Percentiles rank a stretch among this genome's conserved stretches.
Conservation (phyloP, 2,329 filamentous ascomycete species). For the Colletotrichum navitas region DNA sequence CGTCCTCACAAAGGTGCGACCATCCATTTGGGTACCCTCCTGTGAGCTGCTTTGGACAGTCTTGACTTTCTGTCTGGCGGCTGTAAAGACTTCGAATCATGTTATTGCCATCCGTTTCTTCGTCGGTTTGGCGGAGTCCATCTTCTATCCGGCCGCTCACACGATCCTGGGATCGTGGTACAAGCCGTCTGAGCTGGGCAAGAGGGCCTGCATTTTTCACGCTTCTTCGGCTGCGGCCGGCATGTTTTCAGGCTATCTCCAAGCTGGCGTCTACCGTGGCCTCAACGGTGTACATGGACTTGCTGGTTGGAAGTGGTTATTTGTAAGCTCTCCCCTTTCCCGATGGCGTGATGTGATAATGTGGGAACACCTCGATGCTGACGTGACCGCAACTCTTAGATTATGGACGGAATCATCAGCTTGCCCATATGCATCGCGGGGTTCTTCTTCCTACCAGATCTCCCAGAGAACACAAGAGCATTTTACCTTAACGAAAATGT, state of each 20-base stretch:
- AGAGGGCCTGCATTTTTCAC: conserved; percentile 62
- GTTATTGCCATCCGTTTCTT: conserved; percentile 59
- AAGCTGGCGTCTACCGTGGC: conserved; percentile 64
- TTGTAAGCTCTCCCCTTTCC: conserved; percentile 40
- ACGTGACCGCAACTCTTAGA: conserved; percentile 38
- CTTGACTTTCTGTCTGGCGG: conserved; percentile 36
- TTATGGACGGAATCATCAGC: conserved; percentile 59
- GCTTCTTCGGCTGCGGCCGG: conserved; percentile 63
- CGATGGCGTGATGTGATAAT: conserved; percentile 9
- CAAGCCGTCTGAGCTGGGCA: conserved; percentile 56
- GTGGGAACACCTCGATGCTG: conserved; percentile 5
- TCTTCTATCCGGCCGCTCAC: conserved; percentile 46
- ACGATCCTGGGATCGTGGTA: conserved; percentile 61
- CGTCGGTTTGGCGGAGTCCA: conserved; percentile 56
- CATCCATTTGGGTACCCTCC: conserved; percentile 47
- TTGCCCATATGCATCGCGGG: conserved; percentile 56
- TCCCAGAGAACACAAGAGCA: conserved; percentile 48
- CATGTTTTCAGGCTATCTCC: conserved; percentile 69
- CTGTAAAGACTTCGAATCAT: conserved; percentile 47
- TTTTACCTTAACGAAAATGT: conserved; percentile 46
- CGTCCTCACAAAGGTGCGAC: conserved; percentile 47
- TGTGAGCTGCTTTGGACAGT: conserved; percentile 47
- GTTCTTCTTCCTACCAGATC: conserved; percentile 54
- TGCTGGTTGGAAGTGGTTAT: conserved; percentile 56
- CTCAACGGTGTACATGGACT: conserved; percentile 61